These are phyloP conservation scores for Aspergillus nomiae DNA, from an alignment of 2,329 filamentous ascomycete genomes.

Conservation along the genomic window DNA sequence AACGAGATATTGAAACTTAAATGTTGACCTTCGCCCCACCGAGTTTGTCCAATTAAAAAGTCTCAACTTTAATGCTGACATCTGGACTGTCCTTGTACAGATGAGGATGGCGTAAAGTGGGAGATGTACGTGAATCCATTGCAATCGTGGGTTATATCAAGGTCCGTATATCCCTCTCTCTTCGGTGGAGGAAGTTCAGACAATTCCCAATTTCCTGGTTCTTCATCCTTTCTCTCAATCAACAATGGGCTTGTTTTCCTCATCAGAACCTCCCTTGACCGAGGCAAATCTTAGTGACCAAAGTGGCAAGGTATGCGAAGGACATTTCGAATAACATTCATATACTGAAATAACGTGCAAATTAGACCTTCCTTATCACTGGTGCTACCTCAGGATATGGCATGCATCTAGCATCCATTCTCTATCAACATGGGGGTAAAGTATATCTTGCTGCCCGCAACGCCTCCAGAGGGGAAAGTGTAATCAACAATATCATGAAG, in stretches of 20 bases:
- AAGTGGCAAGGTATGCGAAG: conserved; percentile 3
- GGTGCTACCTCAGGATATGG: conserved; percentile 2
- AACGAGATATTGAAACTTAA: background rate
- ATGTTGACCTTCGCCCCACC: background rate
- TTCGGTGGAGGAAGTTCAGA: background rate
- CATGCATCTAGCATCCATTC: background rate
- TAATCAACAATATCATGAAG: background rate
- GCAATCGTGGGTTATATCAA: background rate
- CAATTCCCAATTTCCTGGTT: too few species aligned
- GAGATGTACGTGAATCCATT: background rate
- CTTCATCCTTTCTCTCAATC: background rate
- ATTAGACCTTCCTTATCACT: conserved; percentile 3
- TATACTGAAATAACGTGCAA: background rate
- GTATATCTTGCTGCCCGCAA: conserved; percentile 3
- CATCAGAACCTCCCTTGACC: background rate
- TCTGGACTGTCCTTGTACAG: background rate
- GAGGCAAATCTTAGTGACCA: conserved; percentile 1
- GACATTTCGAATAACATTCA: background rate
- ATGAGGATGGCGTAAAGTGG: background rate
- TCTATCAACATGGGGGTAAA: conserved; percentile 2
- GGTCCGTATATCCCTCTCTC: background rate
- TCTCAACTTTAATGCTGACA: background rate
- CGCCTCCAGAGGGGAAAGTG: background rate
- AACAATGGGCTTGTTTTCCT: background rate
- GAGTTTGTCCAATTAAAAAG: background rate